Evolutionary conservation across 108 stramenopile species (phyloP).

Genomic region (Fragilariopsis cylindrus): DNA sequence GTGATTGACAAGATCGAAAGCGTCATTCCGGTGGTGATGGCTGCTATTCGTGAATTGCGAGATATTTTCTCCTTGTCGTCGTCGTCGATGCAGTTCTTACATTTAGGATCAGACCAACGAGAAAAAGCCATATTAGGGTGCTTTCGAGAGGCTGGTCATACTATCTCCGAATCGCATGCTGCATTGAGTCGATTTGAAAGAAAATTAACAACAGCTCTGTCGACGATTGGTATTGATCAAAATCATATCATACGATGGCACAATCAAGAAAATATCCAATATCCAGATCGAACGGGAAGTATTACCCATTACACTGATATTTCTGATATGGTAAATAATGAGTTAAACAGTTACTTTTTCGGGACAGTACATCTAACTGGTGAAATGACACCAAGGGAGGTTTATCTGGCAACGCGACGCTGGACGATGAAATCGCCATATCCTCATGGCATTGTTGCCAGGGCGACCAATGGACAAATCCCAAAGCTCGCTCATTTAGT

Average conservation of each 20-base stretch:
- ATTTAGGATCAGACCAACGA: conserved; percentile 40
- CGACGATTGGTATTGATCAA: conserved; percentile 3
- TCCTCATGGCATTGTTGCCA: conserved; percentile 6
- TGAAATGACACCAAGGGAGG: conserved; percentile 14
- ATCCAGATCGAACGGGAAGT: conserved; percentile 25
- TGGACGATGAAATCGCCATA: conserved; percentile 3
- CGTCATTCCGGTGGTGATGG: conserved; percentile 9
- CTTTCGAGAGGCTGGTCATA: conserved; percentile 21
- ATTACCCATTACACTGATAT: conserved; percentile 28
- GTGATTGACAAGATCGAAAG: conserved; percentile 11
- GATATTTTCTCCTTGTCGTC: conserved; percentile 10
- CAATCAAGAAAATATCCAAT: conserved; percentile 26
- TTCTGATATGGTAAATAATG: neutral
- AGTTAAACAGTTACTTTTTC: conserved; percentile 4
- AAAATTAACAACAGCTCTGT: conserved; percentile 16
- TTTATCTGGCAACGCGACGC: conserved; percentile 2
- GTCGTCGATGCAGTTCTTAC: conserved; percentile 15
- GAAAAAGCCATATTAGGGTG: conserved; percentile 17
- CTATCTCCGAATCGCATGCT: neutral
- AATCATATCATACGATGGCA: conserved; percentile 32
- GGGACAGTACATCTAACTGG: neutral
- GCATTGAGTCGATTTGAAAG: conserved; percentile 25
- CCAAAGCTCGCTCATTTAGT: conserved; percentile 23
- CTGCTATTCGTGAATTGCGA: conserved; percentile 18
- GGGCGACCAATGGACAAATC: neutral